phyloP scores from a whole-genome alignment of 75 land plant species.

The Selaginella tamariscina region DNA sequence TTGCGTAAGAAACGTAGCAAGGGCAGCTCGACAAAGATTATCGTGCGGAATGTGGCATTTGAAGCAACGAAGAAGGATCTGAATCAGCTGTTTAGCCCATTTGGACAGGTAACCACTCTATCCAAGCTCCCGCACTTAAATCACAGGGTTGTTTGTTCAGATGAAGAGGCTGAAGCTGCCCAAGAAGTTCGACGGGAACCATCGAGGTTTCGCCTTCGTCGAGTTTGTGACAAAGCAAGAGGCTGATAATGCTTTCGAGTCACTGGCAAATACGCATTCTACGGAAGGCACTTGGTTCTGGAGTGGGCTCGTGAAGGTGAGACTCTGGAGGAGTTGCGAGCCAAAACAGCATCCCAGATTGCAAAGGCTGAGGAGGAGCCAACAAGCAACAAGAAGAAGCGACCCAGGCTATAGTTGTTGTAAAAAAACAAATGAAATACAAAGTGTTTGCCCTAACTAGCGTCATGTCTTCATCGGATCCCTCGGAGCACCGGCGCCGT shows the following conservation, averaged over 20 bases:
- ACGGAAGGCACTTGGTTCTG: slow-evolving; percentile 89
- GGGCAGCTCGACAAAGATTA: slow-evolving; percentile 69
- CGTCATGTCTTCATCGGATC: too few relatives aligned
- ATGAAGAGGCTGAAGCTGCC: slow-evolving; percentile 79
- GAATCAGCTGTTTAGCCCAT: slow-evolving; percentile 79
- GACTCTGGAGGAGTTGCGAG: slow-evolving; percentile 59
- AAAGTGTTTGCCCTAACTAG: too few relatives aligned
- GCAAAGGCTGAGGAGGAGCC: slow-evolving; percentile 27
- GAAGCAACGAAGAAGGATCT: slow-evolving; percentile 95
- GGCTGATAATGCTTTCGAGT: slow-evolving; percentile 69
- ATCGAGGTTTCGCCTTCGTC: slow-evolving; percentile 94
- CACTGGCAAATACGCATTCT: slow-evolving; percentile 75
- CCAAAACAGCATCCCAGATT: slow-evolving; percentile 56
- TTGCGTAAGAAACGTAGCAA: slow-evolving; percentile 35
- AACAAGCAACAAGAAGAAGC: background rate
- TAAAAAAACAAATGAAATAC: too few relatives aligned
- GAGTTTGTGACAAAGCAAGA: slow-evolving; percentile 92
- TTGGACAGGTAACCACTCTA: slow-evolving; percentile 64
- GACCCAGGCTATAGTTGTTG: background rate
- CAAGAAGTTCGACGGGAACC: slow-evolving; percentile 68
- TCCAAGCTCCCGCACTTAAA: background rate
- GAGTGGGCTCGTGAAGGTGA: slow-evolving; percentile 84
- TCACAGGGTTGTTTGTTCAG: slow-evolving; percentile 26
- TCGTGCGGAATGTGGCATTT: slow-evolving; percentile 94
- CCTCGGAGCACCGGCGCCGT: too few relatives aligned